A percentile compares a stretch with the other conserved stretches of the same genome.
Evolutionary conservation across 2,329 filamentous ascomycete genomes (phyloP).

Genomic region (Ophiostoma sp.): DNA sequence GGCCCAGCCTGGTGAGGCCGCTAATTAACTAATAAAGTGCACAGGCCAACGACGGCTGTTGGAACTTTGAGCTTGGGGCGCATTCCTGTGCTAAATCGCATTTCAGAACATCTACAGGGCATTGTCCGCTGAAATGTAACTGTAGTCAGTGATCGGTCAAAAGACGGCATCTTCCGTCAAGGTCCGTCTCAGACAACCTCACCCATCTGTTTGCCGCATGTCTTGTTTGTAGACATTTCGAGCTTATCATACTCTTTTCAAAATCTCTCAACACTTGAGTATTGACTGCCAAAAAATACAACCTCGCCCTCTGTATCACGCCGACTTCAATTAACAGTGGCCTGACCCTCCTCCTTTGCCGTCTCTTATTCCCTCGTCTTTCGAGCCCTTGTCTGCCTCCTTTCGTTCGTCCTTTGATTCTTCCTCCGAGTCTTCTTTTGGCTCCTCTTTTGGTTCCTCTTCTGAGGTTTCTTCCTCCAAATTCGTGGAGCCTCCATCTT

Average conservation of each 20-base stretch:
- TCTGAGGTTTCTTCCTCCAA: too few relatives aligned
- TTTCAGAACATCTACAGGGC: neutral
- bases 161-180: neutral
- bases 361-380: neutral
- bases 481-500: too few relatives aligned
- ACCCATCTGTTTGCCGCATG: too few relatives aligned
- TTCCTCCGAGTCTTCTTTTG: neutral
- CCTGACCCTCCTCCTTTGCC: neutral
- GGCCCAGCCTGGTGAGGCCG: constrained; percentile 14
- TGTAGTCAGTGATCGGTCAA: neutral
- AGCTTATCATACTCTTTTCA: too few relatives aligned
- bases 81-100: neutral
- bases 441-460: too few relatives aligned
- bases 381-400: neutral
- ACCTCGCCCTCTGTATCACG: too few relatives aligned
- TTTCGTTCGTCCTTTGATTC: neutral
- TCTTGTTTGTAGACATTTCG: too few relatives aligned
- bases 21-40: constrained; percentile 9
- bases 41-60: constrained; percentile 24
- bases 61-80: neutral
- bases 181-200: neutral
- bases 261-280: too few relatives aligned
- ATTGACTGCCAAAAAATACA: too few relatives aligned
- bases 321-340: too few relatives aligned
- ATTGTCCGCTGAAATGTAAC: neutral